Conservation (phyloP, 2,329 filamentous ascomycete genomes). For the Fusarium penzigii region DNA sequence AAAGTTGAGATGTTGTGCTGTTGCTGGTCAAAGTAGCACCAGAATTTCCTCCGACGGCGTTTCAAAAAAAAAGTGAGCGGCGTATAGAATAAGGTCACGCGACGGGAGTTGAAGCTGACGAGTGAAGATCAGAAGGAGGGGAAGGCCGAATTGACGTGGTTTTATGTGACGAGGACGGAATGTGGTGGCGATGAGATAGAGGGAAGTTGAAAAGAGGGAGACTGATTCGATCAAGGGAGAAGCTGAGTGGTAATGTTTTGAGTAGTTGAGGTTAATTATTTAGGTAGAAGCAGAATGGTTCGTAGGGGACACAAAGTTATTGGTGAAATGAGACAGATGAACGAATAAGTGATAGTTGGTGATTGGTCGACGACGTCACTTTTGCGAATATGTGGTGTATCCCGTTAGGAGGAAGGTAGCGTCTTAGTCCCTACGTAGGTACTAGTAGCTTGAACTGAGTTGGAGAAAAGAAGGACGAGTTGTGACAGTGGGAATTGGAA, state of each 20-base stretch:
- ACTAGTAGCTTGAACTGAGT: no score
- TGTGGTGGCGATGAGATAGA: slow-evolving; percentile 16
- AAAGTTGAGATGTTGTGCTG: not conserved
- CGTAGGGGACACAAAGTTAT: not conserved
- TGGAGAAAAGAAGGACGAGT: no score
- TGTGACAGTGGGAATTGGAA: no score
- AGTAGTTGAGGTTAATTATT: no score
- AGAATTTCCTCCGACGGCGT: not conserved
- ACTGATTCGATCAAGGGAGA: not conserved
- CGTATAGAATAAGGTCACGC: slow-evolving; percentile 18
- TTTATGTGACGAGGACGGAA: slow-evolving; percentile 21
- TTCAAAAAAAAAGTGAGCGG: slow-evolving; percentile 1
- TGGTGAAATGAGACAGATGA: not conserved
- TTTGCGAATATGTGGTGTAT: not conserved
- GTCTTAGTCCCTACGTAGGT: no score
- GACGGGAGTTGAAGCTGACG: slow-evolving; percentile 10
- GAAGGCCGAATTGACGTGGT: not conserved
- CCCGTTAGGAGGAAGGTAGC: no score
- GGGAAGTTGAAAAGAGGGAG: not conserved
- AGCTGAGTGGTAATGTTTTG: no score
- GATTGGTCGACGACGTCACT: slow-evolving; percentile 20
- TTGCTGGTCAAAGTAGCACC: not conserved
- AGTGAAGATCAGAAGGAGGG: slow-evolving; percentile 4
- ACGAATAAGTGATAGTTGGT: not conserved
- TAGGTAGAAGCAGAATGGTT: not conserved